Percentiles rank a stretch among this genome's conserved stretches.
phyloP scores from a whole-genome alignment of 2,329 filamentous ascomycete genomes.

The Myriosclerotinia curreyana region DNA sequence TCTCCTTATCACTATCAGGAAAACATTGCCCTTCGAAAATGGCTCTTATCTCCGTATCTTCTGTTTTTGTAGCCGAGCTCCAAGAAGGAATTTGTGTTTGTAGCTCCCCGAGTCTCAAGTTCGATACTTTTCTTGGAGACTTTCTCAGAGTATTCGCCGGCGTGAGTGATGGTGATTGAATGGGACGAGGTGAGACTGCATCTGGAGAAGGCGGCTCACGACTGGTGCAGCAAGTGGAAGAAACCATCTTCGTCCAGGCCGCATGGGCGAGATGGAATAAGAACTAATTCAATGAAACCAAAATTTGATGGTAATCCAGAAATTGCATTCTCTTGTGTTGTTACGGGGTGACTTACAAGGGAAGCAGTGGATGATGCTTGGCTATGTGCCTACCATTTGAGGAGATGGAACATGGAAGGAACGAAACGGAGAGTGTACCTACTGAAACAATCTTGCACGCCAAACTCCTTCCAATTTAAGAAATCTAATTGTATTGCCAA shows the following conservation, averaged over 20 bases:
- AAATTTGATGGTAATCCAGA: slow-evolving; percentile 6
- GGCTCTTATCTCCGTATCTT: slow-evolving; percentile 31
- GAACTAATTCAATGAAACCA: slow-evolving; percentile 2
- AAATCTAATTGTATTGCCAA: not conserved
- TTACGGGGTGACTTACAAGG: not conserved
- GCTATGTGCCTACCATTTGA: not conserved
- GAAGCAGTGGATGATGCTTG: not conserved
- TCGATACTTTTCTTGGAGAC: slow-evolving; percentile 25
- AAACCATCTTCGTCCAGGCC: slow-evolving; percentile 13
- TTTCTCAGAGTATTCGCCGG: slow-evolving; percentile 17
- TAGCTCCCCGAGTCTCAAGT: not conserved
- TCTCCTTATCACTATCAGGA: slow-evolving; percentile 26
- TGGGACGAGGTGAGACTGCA: slow-evolving; percentile 31
- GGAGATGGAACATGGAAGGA: not conserved
- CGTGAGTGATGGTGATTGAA: slow-evolving; percentile 18
- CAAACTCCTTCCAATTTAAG: not conserved
- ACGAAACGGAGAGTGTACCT: not conserved
- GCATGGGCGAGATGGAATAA: slow-evolving; percentile 7
- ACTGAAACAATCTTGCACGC: not conserved
- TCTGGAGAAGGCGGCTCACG: slow-evolving; percentile 38
- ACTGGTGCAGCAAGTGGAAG: slow-evolving; percentile 34
- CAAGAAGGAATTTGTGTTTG: slow-evolving; percentile 23
- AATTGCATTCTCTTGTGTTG: not conserved
- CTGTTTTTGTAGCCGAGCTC: slow-evolving; percentile 24
- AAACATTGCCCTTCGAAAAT: slow-evolving; percentile 33